Conservation (phyloP, 2,329 filamentous ascomycete species). For the Fusarium sp. region DNA sequence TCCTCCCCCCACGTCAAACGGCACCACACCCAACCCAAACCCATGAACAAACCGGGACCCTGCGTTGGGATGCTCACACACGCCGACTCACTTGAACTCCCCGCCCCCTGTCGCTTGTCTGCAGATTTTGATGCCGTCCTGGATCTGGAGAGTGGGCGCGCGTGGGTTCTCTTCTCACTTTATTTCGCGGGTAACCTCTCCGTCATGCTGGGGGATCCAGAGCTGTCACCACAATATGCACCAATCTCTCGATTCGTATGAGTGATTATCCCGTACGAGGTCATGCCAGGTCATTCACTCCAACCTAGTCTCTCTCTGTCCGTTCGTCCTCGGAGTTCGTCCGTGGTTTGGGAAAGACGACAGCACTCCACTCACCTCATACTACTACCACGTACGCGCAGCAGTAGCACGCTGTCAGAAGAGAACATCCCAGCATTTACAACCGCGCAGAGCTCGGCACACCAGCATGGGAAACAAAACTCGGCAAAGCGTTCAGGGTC, state of each 20-base stretch:
- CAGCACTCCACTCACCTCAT: constrained; percentile 17
- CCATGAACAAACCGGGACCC: constrained; percentile 14
- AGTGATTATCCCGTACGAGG: constrained; percentile 22
- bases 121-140: constrained; percentile 15
- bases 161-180: constrained; percentile 18
- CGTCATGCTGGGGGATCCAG: constrained; percentile 3
- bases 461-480: constrained; percentile 14
- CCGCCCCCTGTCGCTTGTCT: constrained; percentile 31
- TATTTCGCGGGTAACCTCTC: constrained; percentile 22
- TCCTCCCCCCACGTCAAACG: constrained; percentile 19
- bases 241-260: constrained; percentile 18
- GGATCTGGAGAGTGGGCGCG: constrained; percentile 12
- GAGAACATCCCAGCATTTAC: neutral
- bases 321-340: constrained; percentile 16
- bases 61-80: constrained; percentile 19
- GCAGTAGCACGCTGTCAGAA: neutral
- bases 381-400: neutral
- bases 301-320: constrained; percentile 7
- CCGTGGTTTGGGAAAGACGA: neutral
- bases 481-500: constrained; percentile 10
- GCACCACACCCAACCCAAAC: constrained; percentile 17
- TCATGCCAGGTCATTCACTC: neutral
- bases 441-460: neutral
- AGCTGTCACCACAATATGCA: constrained; percentile 1
- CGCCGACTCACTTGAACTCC: constrained; percentile 25